Conservation (phyloP, 352 stramenopile species). For the Phytopythium helicoides region DNA sequence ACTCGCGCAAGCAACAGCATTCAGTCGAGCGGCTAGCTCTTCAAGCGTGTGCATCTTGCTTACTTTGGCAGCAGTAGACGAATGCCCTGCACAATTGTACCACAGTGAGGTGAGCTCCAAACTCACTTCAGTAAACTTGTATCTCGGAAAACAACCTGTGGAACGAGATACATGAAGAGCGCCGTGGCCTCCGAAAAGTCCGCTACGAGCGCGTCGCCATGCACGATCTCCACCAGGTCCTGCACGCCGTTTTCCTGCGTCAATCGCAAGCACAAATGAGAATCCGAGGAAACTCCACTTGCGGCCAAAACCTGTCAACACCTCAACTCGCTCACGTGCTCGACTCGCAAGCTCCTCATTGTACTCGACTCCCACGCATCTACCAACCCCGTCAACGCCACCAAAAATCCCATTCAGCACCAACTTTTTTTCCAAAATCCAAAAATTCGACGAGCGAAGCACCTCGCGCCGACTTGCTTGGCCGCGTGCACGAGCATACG, state of each 20-base stretch:
- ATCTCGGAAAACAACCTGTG: conserved; percentile 56
- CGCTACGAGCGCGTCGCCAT: conserved; percentile 56
- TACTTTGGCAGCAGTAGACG: conserved; percentile 75
- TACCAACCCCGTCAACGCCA: too few relatives aligned
- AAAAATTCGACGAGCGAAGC: conserved; percentile 3
- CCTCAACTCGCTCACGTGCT: conserved; percentile 39
- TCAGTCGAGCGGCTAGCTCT: too few relatives aligned
- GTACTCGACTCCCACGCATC: conserved; percentile 78
- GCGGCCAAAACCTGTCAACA: conserved; percentile 19
- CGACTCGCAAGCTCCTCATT: conserved; percentile 53
- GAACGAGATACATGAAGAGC: conserved; percentile 83
- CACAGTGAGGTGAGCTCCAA: too few relatives aligned
- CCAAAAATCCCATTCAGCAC: too few relatives aligned
- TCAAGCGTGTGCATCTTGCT: too few relatives aligned
- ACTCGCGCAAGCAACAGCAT: too few relatives aligned
- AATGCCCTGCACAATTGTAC: conserved; percentile 37
- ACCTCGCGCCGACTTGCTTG: conserved; percentile 40
- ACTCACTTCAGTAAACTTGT: too few relatives aligned
- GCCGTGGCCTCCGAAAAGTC: conserved; percentile 64
- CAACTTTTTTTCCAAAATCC: too few relatives aligned
- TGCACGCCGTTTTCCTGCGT: conserved; percentile 39
- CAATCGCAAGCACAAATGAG: too few relatives aligned
- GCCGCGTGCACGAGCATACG: conserved; percentile 68
- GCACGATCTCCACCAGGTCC: conserved; percentile 50
- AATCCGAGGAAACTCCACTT: too few relatives aligned